phyloP scores from a whole-genome alignment of 768 basidiomycete species.

The Mycena rebaudengoi region DNA sequence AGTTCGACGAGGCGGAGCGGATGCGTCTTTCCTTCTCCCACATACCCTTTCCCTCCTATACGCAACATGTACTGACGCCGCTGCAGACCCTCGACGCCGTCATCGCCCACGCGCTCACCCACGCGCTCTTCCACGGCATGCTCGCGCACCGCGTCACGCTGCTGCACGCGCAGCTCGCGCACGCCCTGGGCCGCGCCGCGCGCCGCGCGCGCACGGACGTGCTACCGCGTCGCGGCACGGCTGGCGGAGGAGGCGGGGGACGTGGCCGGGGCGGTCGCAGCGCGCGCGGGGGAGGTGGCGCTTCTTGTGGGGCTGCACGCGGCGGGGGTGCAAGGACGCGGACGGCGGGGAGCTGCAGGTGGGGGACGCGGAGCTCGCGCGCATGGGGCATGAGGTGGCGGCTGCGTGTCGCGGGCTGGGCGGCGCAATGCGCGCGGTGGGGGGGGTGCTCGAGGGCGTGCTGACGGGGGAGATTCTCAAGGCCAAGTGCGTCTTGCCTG shows the following conservation, averaged over 20 bases:
- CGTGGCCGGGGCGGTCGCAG: constrained; percentile 43
- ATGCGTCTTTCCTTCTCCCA: constrained; percentile 42
- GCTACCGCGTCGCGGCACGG: constrained; percentile 69
- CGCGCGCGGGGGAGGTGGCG: constrained; percentile 60
- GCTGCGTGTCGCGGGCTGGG: constrained; percentile 59
- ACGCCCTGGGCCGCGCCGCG: constrained; percentile 69
- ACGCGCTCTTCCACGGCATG: constrained; percentile 55
- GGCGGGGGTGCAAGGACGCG: constrained; percentile 12
- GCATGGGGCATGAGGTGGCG: constrained; percentile 46
- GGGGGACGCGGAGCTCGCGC: constrained; percentile 41
- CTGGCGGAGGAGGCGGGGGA: constrained; percentile 42
- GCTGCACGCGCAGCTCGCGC: constrained; percentile 77
- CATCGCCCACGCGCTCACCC: constrained; percentile 69
- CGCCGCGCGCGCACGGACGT: constrained; percentile 59
- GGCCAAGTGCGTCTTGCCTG: constrained; percentile 61
- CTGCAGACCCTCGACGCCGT: constrained; percentile 52
- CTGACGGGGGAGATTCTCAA: constrained; percentile 62
- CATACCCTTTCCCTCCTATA: no score
- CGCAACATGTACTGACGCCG: not conserved
- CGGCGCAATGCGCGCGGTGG: constrained; percentile 63
- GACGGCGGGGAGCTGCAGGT: no score
- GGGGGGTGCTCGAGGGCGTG: constrained; percentile 62
- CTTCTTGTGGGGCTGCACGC: constrained; percentile 55
- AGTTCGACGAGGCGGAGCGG: constrained; percentile 69
- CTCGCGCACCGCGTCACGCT: constrained; percentile 73